Evolutionary conservation across 495 filamentous ascomycete species (phyloP), one percentile per base, ranked within the genome.

Genomic region (Trichodelitschia bisporula): DNA sequence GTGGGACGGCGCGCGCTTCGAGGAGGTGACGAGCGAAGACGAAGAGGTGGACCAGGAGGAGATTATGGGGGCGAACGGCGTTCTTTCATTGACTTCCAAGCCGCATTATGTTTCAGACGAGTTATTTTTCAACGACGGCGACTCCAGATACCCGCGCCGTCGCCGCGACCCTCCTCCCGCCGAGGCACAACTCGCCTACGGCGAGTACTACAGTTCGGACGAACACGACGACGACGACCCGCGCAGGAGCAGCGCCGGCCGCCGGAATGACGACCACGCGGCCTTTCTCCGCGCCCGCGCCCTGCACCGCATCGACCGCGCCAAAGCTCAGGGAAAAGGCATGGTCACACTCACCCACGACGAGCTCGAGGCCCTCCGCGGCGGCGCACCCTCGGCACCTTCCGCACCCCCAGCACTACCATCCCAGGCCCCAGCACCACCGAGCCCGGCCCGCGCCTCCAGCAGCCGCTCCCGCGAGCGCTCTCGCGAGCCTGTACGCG

Each of bases 331-430:
- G 40, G 79, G 79, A 24, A 72, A 68, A 49, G 57, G 53, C 21
- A 77, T 83, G 28, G 77, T 89, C 17, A 72, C 68, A 39, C 54
- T 90, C 31, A 72, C 63, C 32, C 62, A 71, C 39, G 61, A 66
- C 18, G 79, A 86, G 44, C 49, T 80, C 36, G 72, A 73, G 23
- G 79, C 78, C 19, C 51, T 83, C 29, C 70, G 83, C 45, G 64
- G 73, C 20, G 18, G 35, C 37, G 34, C 29, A 39, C 40, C 14
- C 33, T 39, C 34, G 14, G 33, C 26, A 23, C 32, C 12, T n/a
- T 26, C 39, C 21, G 15, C 27, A 4, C 38, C 34, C 14, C 30
- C 30, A n/a, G 13, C 31, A 18, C 33, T 3, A 20, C 38, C 15
- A 28, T 25, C 8, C 39, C 32, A 19, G n/a, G n/a, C n/a, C n/a